Evolutionary conservation across 208 protist species (phyloP).

Genomic region (Phytomonas sp.): DNA sequence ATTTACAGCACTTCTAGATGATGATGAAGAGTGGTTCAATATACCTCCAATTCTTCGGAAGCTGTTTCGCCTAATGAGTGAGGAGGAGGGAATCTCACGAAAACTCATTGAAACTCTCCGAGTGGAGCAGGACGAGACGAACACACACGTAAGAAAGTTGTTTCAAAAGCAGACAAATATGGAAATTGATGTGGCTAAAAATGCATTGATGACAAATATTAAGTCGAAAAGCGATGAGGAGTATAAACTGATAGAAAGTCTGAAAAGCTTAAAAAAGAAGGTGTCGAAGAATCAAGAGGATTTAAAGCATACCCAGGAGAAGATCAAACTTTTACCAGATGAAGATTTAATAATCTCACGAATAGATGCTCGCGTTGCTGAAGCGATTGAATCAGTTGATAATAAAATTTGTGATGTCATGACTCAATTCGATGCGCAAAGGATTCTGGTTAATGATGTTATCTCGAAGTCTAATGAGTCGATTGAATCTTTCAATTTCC

Average conservation of each 20-base stretch:
- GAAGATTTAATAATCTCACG: background rate
- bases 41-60: constrained; percentile 56
- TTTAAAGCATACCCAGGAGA: background rate
- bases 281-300: background rate
- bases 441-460: no score
- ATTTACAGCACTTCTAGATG: constrained; percentile 23
- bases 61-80: constrained; percentile 41
- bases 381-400: background rate
- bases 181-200: constrained; percentile 24
- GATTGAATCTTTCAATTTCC: no score
- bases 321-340: background rate
- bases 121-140: constrained; percentile 36
- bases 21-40: constrained; percentile 73
- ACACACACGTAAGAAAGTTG: constrained; percentile 27
- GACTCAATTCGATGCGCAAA: no score
- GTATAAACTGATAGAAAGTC: background rate
- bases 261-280: constrained; percentile 1
- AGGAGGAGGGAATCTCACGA: constrained; percentile 29
- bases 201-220: constrained; percentile 3
- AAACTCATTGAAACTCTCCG: constrained; percentile 24
- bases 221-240: background rate
- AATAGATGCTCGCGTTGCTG: background rate
- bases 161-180: constrained; percentile 51
- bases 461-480: no score
- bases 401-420: no score